These are phyloP conservation scores for Tolypocladium guangdongense DNA, from an alignment of 2,329 filamentous ascomycete genomes.

Conservation along the genomic window DNA sequence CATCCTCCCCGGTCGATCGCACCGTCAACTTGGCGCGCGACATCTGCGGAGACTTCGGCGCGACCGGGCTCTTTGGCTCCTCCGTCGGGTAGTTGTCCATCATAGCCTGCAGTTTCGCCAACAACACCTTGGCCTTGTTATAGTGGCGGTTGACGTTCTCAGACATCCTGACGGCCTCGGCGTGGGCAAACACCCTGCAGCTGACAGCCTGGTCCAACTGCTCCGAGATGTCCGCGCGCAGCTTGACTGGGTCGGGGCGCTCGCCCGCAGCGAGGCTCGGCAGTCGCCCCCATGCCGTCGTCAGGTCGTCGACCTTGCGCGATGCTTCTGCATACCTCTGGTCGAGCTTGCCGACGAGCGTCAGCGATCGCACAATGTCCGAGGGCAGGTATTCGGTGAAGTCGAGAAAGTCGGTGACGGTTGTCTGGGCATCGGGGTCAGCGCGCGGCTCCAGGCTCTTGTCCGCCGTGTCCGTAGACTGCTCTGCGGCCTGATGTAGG, in stretches of 20 bases:
- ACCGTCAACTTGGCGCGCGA: conserved; percentile 36
- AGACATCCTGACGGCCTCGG: conserved; percentile 52
- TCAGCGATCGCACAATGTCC: conserved; percentile 54
- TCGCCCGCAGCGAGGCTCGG: conserved; percentile 35
- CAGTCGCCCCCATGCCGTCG: conserved; percentile 44
- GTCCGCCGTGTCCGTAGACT: conserved; percentile 22
- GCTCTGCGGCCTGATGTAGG: conserved; percentile 14
- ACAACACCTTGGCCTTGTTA: conserved; percentile 46
- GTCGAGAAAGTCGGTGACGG: conserved; percentile 60
- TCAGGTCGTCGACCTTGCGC: conserved; percentile 42
- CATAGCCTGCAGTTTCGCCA: conserved; percentile 49
- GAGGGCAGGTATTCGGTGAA: conserved; percentile 60
- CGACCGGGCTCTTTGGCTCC: conserved; percentile 40
- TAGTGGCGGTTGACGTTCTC: conserved; percentile 54
- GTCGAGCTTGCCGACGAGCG: conserved; percentile 55
- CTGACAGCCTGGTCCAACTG: conserved; percentile 42
- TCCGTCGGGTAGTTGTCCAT: conserved; percentile 48
- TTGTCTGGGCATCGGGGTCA: conserved; percentile 57
- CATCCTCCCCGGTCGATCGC: conserved; percentile 31
- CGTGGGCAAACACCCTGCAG: conserved; percentile 47
- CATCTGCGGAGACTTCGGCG: conserved; percentile 42
- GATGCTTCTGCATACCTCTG: conserved; percentile 46
- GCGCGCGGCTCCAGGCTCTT: conserved; percentile 38
- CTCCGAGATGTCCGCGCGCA: conserved; percentile 51
- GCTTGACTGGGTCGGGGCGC: conserved; percentile 34